phyloP scores from a whole-genome alignment of 1,284 basidiomycete species.

The Heterobasidion annosum region DNA sequence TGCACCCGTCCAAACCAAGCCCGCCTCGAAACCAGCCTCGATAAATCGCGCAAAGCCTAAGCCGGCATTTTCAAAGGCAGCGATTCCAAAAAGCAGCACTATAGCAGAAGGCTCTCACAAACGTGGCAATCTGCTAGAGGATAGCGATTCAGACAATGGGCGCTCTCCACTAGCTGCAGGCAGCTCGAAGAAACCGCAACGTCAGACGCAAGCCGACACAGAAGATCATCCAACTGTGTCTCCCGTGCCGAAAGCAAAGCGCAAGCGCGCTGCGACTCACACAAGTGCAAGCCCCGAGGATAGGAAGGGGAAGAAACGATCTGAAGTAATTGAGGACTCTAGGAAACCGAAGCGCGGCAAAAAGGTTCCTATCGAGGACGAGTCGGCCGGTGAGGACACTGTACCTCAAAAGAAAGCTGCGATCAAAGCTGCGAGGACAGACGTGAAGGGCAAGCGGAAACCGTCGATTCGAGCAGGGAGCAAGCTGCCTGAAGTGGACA shows the following conservation, averaged over 20 bases:
- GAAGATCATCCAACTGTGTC: not conserved
- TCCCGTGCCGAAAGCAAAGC: not conserved
- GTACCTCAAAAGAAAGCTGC: not conserved
- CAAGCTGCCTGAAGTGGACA: slow-evolving; percentile 3
- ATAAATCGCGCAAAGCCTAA: too few species aligned
- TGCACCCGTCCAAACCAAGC: too few species aligned
- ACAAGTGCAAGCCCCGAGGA: slow-evolving; percentile 4
- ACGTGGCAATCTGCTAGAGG: too few species aligned
- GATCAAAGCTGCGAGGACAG: not conserved
- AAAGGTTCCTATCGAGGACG: slow-evolving; percentile 16
- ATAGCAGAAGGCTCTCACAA: too few species aligned
- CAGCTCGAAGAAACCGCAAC: not conserved
- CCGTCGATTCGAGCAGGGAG: slow-evolving; percentile 1
- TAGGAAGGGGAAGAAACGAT: slow-evolving; percentile 9
- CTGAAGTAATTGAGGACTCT: not conserved
- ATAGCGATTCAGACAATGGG: too few species aligned
- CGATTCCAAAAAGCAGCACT: too few species aligned
- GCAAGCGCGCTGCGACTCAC: slow-evolving; percentile 1
- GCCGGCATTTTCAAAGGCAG: too few species aligned
- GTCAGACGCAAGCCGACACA: slow-evolving; percentile 18
- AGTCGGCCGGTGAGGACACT: slow-evolving; percentile 5
- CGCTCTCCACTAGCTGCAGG: not conserved
- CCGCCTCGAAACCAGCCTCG: too few species aligned
- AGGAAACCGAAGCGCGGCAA: slow-evolving; percentile 3
- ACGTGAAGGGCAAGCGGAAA: slow-evolving; percentile 10